Evolutionary conservation across 2,329 filamentous ascomycete species (phyloP).

Genomic region (Verticillium zaregamsianum): DNA sequence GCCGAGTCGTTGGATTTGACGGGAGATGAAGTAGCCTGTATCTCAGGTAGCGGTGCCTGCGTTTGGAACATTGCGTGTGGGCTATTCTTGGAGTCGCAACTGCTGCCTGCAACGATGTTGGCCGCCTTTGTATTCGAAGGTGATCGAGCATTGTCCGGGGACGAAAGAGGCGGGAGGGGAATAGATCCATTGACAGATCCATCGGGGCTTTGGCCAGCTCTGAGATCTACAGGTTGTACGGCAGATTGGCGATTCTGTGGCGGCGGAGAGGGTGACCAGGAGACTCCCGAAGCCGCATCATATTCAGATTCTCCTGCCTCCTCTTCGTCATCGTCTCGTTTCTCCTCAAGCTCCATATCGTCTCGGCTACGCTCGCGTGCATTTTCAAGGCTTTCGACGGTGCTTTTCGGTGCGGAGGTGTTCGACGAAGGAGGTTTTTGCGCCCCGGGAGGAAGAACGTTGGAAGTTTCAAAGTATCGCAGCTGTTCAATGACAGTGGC

Average conservation of each 20-base stretch:
- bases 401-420: not conserved
- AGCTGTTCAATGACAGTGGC: constrained; percentile 27
- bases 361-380: not conserved
- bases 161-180: not conserved
- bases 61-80: not conserved
- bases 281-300: not conserved
- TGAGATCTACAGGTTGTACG: not conserved
- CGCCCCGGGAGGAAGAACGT: constrained; percentile 8
- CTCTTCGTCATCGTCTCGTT: not conserved
- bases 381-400: not conserved
- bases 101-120: not conserved
- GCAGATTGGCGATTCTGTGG: not conserved
- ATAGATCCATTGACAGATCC: not conserved
- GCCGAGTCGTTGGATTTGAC: not conserved
- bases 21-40: constrained; percentile 1
- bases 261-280: constrained; percentile 19
- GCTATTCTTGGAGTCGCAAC: not conserved
- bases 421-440: constrained; percentile 4
- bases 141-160: not conserved
- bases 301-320: constrained; percentile 6
- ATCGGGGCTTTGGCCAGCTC: not conserved
- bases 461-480: constrained; percentile 14
- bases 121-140: not conserved
- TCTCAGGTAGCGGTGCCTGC: not conserved
- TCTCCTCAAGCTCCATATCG: not conserved